phyloP scores from a whole-genome alignment of 2,329 filamentous ascomycete species.

The Laburnicola sp. region DNA sequence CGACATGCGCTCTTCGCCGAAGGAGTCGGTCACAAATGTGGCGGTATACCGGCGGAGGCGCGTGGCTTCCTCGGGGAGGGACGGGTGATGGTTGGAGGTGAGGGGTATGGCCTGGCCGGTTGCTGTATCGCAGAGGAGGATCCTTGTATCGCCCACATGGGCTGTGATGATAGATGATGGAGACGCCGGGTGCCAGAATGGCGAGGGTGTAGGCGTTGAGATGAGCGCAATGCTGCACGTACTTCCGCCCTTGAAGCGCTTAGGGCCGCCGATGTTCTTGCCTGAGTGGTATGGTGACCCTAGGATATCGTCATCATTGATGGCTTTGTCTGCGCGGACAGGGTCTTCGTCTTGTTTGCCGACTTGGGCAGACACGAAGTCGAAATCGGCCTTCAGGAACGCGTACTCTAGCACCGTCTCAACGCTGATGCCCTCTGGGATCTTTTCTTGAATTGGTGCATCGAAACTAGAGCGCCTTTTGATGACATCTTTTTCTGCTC shows the following conservation, averaged over 20 bases:
- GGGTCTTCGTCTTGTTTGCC: conserved; percentile 74
- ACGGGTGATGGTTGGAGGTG: conserved; percentile 91
- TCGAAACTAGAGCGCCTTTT: conserved; percentile 29
- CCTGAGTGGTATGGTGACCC: conserved; percentile 60
- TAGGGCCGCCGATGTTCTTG: conserved; percentile 69
- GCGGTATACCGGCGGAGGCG: conserved; percentile 83
- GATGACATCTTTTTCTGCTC: conserved; percentile 37
- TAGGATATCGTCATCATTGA: conserved; percentile 84
- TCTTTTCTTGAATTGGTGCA: conserved; percentile 27
- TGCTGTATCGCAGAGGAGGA: conserved; percentile 83
- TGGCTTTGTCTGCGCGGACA: conserved; percentile 70
- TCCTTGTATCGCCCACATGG: conserved; percentile 90
- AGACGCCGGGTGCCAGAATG: conserved; percentile 92
- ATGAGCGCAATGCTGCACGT: conserved; percentile 89
- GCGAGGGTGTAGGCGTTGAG: conserved; percentile 85
- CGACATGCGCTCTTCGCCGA: conserved; percentile 93
- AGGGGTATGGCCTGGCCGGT: conserved; percentile 79
- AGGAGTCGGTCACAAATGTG: conserved; percentile 90
- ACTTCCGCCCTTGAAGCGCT: conserved; percentile 88
- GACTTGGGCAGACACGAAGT: conserved; percentile 90
- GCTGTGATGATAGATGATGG: conserved; percentile 82
- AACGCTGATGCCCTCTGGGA: conserved; percentile 59
- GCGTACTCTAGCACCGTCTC: conserved; percentile 86
- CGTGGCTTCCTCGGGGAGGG: conserved; percentile 78
- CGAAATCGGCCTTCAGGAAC: conserved; percentile 89